phyloP scores from a whole-genome alignment of 2,329 filamentous ascomycete genomes.

The Penicillium sp. region DNA sequence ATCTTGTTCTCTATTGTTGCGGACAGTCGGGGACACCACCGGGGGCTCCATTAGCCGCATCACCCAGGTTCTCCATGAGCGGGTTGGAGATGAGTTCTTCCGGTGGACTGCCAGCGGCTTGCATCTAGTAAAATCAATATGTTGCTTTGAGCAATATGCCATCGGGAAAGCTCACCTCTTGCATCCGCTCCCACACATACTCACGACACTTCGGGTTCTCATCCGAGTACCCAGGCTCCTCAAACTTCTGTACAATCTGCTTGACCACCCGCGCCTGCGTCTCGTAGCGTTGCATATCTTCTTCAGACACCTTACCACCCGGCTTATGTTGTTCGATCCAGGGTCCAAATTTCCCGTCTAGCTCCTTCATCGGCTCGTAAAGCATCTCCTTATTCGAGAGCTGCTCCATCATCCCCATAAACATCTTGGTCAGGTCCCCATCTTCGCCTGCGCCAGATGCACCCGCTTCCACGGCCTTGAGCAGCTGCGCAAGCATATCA shows the following conservation, averaged over 20 bases:
- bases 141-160: background rate
- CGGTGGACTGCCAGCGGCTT: slow-evolving; percentile 86
- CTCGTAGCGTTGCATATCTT: slow-evolving; percentile 73
- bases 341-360: slow-evolving; percentile 82
- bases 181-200: slow-evolving; percentile 96
- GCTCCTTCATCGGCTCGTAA: slow-evolving; percentile 97
- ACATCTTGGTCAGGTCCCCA: slow-evolving; percentile 88
- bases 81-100: slow-evolving; percentile 66
- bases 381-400: slow-evolving; percentile 96
- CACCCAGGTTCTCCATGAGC: slow-evolving; percentile 67
- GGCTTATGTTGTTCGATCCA: slow-evolving; percentile 77
- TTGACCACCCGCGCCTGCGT: slow-evolving; percentile 71
- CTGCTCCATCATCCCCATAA: slow-evolving; percentile 98
- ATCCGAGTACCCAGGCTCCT: slow-evolving; percentile 74
- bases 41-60: slow-evolving; percentile 51
- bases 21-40: slow-evolving; percentile 57
- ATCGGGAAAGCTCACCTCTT: slow-evolving; percentile 61
- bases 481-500: slow-evolving; percentile 83
- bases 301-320: slow-evolving; percentile 52
- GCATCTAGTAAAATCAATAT: slow-evolving; percentile 64
- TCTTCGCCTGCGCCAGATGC: slow-evolving; percentile 56
- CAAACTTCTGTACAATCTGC: slow-evolving; percentile 86
- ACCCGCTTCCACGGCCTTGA: slow-evolving; percentile 75
- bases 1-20: slow-evolving; percentile 46
- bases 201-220: slow-evolving; percentile 74